phyloP scores from a whole-genome alignment of 2,329 filamentous ascomycete genomes.

The Anisogramma anomala region DNA sequence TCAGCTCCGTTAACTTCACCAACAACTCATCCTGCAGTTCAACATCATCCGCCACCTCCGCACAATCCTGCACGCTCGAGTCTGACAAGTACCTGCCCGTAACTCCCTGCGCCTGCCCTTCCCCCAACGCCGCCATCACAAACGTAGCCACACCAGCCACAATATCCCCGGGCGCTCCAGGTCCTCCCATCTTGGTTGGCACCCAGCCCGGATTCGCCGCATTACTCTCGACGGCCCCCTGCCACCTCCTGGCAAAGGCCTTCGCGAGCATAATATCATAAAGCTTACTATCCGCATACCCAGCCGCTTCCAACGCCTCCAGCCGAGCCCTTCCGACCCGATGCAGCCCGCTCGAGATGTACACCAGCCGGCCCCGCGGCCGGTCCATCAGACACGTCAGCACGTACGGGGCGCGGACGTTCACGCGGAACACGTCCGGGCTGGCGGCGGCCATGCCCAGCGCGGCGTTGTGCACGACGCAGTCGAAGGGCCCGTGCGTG shows the following conservation, averaged over 20 bases:
- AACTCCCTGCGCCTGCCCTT: conserved; percentile 20
- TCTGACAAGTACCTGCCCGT: conserved; percentile 30
- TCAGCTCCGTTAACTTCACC: conserved; percentile 23
- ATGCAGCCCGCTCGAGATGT: conserved; percentile 41
- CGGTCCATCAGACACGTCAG: conserved; percentile 38
- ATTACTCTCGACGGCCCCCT: conserved; percentile 31
- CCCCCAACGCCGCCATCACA: conserved; percentile 33
- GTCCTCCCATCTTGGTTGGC: conserved; percentile 42
- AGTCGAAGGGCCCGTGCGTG: conserved; percentile 38
- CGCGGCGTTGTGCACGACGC: conserved; percentile 47
- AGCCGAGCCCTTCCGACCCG: conserved; percentile 34
- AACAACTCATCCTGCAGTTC: conserved; percentile 33
- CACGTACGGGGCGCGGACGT: conserved; percentile 46
- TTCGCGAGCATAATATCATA: conserved; percentile 45
- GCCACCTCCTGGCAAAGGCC: conserved; percentile 35
- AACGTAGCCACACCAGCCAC: conserved; percentile 36
- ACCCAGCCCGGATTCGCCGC: conserved; percentile 43
- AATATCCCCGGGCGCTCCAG: conserved; percentile 33
- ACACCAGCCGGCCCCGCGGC: conserved; percentile 38
- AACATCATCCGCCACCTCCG: conserved; percentile 26
- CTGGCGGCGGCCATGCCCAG: conserved; percentile 29
- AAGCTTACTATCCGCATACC: conserved; percentile 44
- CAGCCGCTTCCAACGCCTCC: conserved; percentile 27
- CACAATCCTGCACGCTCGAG: conserved; percentile 19
- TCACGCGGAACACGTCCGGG: conserved; percentile 41